Evolutionary conservation across 139 green algal genomes (phyloP).

Genomic region (Micractinium sp.): DNA sequence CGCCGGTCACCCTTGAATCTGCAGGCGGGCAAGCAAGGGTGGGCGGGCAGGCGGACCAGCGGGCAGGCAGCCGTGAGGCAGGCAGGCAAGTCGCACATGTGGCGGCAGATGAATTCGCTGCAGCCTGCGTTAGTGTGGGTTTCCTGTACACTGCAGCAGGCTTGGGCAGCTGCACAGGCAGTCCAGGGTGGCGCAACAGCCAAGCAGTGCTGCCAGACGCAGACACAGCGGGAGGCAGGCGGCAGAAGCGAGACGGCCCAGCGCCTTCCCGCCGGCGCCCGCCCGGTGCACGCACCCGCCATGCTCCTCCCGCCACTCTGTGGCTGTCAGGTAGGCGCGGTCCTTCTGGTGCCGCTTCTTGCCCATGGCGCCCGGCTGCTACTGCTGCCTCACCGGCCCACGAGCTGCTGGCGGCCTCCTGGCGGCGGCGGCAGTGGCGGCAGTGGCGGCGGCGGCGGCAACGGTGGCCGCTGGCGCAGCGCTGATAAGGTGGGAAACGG

Average conservation of each 20-base stretch:
- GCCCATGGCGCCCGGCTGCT: constrained; percentile 22
- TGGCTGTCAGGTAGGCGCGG: constrained; percentile 85
- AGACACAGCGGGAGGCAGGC: no score
- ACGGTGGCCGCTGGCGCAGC: not conserved
- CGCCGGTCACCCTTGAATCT: constrained; percentile 21
- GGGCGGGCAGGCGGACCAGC: not conserved
- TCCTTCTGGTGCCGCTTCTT: constrained; percentile 50
- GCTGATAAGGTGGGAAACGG: not conserved
- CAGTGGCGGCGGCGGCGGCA: not conserved
- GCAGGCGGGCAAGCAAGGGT: not conserved
- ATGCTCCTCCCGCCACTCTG: constrained; percentile 90
- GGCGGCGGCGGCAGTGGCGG: constrained; percentile 2
- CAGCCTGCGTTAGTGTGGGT: no score
- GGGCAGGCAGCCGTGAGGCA: not conserved
- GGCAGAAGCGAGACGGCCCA: no score
- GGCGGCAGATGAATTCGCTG: no score
- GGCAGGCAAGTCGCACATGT: not conserved
- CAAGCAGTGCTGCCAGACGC: not conserved
- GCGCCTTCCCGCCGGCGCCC: not conserved
- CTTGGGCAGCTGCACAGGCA: not conserved
- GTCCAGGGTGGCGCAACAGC: not conserved
- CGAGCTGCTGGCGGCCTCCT: not conserved
- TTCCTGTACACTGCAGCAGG: not conserved
- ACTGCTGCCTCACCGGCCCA: not conserved
- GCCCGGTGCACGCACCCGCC: constrained; percentile 54